phyloP scores from a whole-genome alignment of 169 alveolate species.

The Plasmodium malariae region DNA sequence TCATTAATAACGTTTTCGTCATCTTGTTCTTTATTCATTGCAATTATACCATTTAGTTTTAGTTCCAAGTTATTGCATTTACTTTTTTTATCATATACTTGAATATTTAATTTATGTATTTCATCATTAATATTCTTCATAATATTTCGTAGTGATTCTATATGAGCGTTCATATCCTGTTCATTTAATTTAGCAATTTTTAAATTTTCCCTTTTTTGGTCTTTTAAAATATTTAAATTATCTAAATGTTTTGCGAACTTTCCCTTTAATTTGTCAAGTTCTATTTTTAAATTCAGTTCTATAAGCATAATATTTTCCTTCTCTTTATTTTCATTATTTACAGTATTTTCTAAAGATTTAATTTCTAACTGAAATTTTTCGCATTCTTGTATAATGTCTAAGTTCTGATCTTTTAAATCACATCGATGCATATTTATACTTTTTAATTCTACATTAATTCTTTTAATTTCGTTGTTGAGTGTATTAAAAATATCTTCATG shows the following conservation, averaged over 20 bases:
- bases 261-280: slow-evolving; percentile 44
- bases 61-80: slow-evolving; percentile 55
- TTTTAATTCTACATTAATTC: slow-evolving; percentile 57
- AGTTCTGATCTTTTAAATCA: slow-evolving; percentile 32
- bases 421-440: slow-evolving; percentile 46
- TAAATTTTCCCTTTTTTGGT: slow-evolving; percentile 11
- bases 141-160: slow-evolving; percentile 49
- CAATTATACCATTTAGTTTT: slow-evolving; percentile 15
- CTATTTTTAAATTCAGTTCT: slow-evolving; percentile 65
- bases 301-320: slow-evolving; percentile 67
- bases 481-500: slow-evolving; percentile 58
- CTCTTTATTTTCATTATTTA: slow-evolving; percentile 49
- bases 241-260: slow-evolving; percentile 43
- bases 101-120: slow-evolving; percentile 63
- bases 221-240: slow-evolving; percentile 44
- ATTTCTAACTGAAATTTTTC: slow-evolving; percentile 59
- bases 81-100: slow-evolving; percentile 30
- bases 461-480: slow-evolving; percentile 52
- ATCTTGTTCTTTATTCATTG: not conserved
- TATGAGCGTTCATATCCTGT: slow-evolving; percentile 57
- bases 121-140: slow-evolving; percentile 60
- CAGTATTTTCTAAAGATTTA: slow-evolving; percentile 46
- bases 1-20: not conserved
- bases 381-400: not conserved
- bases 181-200: slow-evolving; percentile 52